Percentiles rank a stretch among this genome's conserved stretches.
Conservation (phyloP, 1,139 yeast genomes). For the Taphrina sp. region DNA sequence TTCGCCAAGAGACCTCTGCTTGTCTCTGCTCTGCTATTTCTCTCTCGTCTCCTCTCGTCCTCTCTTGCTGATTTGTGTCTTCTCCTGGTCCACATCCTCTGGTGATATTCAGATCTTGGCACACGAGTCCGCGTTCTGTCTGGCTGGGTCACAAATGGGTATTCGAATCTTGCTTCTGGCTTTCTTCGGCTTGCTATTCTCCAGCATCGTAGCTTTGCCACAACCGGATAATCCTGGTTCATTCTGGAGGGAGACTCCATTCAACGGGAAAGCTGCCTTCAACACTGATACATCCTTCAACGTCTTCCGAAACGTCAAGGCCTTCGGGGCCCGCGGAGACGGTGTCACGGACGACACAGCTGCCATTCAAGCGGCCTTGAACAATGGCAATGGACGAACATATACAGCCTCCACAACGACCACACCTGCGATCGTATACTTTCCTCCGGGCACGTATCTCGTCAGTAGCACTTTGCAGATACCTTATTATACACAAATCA, state of each 20-base stretch:
- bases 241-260: conserved; percentile 14
- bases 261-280: conserved; percentile 31
- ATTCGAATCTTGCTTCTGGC: too few relatives aligned
- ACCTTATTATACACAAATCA: conserved; percentile 32
- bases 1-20: too few relatives aligned
- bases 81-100: too few relatives aligned
- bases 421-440: conserved; percentile 35
- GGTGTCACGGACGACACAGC: conserved; percentile 35
- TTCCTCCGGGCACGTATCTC: conserved; percentile 34
- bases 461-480: conserved; percentile 21
- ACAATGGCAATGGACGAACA: conserved; percentile 23
- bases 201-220: not conserved
- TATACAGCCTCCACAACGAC: conserved; percentile 29
- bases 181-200: not conserved
- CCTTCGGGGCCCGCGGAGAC: conserved; percentile 35
- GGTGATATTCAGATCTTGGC: too few relatives aligned
- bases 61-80: too few relatives aligned
- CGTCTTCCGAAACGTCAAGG: conserved; percentile 35
- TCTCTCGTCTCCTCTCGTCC: too few relatives aligned
- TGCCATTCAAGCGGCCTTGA: conserved; percentile 35
- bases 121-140: too few relatives aligned
- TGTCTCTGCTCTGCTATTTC: too few relatives aligned
- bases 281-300: conserved; percentile 26
- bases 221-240: conserved; percentile 7
- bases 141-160: too few relatives aligned